phyloP scores from a whole-genome alignment of 495 filamentous ascomycete genomes.

The Talaromyces ruber region DNA sequence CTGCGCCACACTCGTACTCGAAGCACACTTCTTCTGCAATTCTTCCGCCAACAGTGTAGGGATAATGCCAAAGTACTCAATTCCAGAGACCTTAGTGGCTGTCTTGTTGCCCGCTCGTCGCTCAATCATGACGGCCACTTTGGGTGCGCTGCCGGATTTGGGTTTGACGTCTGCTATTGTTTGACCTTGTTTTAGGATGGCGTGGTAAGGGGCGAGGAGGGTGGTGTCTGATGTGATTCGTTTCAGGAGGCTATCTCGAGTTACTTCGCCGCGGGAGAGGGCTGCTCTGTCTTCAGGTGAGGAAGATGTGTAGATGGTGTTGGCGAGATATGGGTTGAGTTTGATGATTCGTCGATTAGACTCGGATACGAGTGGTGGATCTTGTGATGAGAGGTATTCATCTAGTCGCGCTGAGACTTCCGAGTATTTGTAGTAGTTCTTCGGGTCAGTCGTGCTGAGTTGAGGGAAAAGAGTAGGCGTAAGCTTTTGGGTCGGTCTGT shows the following conservation, averaged over 20 bases:
- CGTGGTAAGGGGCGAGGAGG: slow-evolving; percentile 41
- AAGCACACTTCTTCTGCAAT: slow-evolving; percentile 61
- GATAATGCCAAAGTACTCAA: slow-evolving; percentile 56
- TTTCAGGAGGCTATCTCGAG: slow-evolving; percentile 55
- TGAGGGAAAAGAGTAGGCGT: slow-evolving; percentile 44
- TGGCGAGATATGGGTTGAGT: slow-evolving; percentile 55
- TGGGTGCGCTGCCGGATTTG: slow-evolving; percentile 52
- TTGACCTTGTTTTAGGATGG: slow-evolving; percentile 47
- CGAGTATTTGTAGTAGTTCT: slow-evolving; percentile 44
- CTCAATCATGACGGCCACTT: slow-evolving; percentile 50
- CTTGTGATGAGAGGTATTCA: slow-evolving; percentile 40
- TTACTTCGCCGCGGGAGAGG: slow-evolving; percentile 48
- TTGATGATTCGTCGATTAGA: slow-evolving; percentile 58
- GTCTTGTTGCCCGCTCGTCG: slow-evolving; percentile 62
- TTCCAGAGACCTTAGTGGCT: slow-evolving; percentile 52
- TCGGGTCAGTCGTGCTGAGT: slow-evolving; percentile 30
- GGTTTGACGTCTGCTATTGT: slow-evolving; percentile 48
- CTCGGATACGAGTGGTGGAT: slow-evolving; percentile 43
- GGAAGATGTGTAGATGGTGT: slow-evolving; percentile 46
- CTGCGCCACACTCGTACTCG: slow-evolving; percentile 58
- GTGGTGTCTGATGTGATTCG: slow-evolving; percentile 44
- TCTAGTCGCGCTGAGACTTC: slow-evolving; percentile 33
- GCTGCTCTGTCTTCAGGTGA: slow-evolving; percentile 46
- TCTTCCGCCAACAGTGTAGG: slow-evolving; percentile 58
- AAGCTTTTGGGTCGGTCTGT: slow-evolving; percentile 48